Percentiles rank a stretch among this genome's conserved stretches.
Evolutionary conservation across 2,329 filamentous ascomycete species (phyloP).

Genomic region (Zymoseptoria passerinii): DNA sequence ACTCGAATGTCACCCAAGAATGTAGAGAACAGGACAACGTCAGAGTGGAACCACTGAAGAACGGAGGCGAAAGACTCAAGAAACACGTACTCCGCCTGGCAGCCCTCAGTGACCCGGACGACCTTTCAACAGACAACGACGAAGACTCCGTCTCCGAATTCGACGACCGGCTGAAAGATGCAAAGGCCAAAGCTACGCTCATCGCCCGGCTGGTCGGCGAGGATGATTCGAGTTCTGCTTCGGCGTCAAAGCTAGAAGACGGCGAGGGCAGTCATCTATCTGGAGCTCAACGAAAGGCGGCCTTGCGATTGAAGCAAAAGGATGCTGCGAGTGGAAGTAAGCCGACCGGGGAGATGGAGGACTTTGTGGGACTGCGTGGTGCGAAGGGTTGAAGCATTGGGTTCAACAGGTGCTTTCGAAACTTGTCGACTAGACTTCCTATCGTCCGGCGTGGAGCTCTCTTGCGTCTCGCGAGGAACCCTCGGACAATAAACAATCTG

Average conservation of each 20-base stretch:
- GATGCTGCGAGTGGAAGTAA: constrained; percentile 16
- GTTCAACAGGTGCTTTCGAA: neutral
- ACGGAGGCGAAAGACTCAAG: constrained; percentile 48
- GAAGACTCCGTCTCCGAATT: constrained; percentile 88
- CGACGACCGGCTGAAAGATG: constrained; percentile 78
- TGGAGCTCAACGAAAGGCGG: constrained; percentile 3
- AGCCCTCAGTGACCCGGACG: constrained; percentile 69
- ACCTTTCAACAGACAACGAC: constrained; percentile 69
- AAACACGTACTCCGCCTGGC: constrained; percentile 71
- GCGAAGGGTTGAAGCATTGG: neutral
- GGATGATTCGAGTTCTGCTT: constrained; percentile 10
- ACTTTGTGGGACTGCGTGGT: constrained; percentile 27
- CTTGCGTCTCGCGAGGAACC: too few relatives aligned
- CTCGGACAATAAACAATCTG: too few relatives aligned
- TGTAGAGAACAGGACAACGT: neutral
- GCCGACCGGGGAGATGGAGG: constrained; percentile 31
- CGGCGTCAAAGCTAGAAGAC: neutral
- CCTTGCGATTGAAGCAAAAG: constrained; percentile 17
- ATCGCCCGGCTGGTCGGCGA: constrained; percentile 63
- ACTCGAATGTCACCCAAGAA: neutral
- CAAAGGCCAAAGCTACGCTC: constrained; percentile 74
- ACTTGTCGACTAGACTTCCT: too few relatives aligned
- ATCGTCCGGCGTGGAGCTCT: too few relatives aligned
- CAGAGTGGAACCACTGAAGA: neutral
- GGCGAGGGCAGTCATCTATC: neutral